phyloP scores from a whole-genome alignment of 2,329 filamentous ascomycete genomes.

The Fusarium vanettenii region DNA sequence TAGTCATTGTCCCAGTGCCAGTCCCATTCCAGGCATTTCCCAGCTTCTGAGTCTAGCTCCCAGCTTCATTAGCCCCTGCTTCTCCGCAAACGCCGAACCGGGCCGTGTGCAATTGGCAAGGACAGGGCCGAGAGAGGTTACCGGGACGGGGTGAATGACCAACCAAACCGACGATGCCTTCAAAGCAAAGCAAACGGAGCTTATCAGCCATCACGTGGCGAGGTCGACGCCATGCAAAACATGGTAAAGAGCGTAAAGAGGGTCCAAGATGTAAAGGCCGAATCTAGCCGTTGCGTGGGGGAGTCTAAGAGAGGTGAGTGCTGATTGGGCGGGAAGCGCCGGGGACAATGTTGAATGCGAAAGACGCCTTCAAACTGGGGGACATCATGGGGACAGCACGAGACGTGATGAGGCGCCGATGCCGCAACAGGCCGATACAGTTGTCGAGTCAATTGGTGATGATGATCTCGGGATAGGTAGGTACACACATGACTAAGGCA shows the following conservation, averaged over 20 bases:
- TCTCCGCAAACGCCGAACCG: conserved; percentile 35
- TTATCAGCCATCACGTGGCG: conserved; percentile 45
- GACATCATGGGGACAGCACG: background rate
- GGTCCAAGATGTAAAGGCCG: conserved; percentile 30
- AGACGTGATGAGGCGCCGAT: conserved; percentile 15
- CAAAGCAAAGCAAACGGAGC: conserved; percentile 25
- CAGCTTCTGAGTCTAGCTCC: no score
- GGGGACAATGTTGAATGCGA: background rate
- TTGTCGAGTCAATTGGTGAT: conserved; percentile 27
- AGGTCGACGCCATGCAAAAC: conserved; percentile 7
- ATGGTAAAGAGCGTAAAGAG: background rate
- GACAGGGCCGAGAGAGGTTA: conserved; percentile 23
- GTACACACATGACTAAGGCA: background rate
- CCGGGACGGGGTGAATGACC: conserved; percentile 5
- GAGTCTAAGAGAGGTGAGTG: background rate
- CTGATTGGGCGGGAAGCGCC: conserved; percentile 26
- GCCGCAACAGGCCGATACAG: conserved; percentile 38
- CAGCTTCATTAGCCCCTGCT: no score
- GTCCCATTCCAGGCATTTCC: conserved; percentile 35
- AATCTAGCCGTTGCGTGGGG: conserved; percentile 42
- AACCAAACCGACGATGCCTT: conserved; percentile 12
- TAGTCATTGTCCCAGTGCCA: conserved; percentile 16
- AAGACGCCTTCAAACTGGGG: conserved; percentile 2
- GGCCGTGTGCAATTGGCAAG: conserved; percentile 10
- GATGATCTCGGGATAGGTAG: background rate